Evolutionary conservation across 2,329 filamentous ascomycete genomes (phyloP).

Genomic region (Aspergillus costaricaensis): DNA sequence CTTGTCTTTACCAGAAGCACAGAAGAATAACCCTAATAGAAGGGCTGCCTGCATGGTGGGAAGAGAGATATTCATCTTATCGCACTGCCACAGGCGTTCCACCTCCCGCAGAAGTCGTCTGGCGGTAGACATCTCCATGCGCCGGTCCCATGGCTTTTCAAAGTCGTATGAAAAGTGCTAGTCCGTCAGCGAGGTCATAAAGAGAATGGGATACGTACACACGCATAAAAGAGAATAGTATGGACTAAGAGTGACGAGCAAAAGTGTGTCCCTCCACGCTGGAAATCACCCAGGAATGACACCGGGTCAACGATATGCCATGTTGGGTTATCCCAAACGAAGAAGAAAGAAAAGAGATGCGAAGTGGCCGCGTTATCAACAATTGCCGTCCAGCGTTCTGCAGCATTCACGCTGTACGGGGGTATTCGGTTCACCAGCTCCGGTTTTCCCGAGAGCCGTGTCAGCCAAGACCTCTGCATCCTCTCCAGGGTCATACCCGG

Average conservation of each 20-base stretch:
- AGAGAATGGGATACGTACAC: neutral
- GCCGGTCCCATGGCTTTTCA: conserved; percentile 5
- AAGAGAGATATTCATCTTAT: neutral
- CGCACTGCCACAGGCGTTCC: conserved; percentile 1
- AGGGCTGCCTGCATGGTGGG: conserved; percentile 4
- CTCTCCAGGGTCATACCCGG: conserved; percentile 1
- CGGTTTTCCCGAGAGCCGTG: neutral
- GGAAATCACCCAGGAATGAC: conserved; percentile 3
- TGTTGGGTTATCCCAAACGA: conserved; percentile 8
- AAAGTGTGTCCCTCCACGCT: neutral
- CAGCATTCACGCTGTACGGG: neutral
- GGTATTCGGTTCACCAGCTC: conserved; percentile 2
- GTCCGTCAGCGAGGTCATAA: neutral
- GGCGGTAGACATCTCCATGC: conserved; percentile 1
- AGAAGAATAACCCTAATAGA: conserved; percentile 1
- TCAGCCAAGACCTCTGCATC: conserved; percentile 4
- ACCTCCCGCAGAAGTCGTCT: neutral
- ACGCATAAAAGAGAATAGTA: conserved; percentile 5
- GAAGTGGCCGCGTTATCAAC: neutral
- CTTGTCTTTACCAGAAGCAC: conserved; percentile 1
- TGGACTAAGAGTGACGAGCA: conserved; percentile 5
- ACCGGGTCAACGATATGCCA: neutral
- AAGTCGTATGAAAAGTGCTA: conserved; percentile 6
- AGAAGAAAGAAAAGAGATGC: conserved; percentile 4
- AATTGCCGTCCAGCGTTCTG: neutral